Evolutionary conservation across 140 eudicot species (phyloP), one percentile per base, ranked within the genome.

Genomic region (Cichorium intybus): DNA sequence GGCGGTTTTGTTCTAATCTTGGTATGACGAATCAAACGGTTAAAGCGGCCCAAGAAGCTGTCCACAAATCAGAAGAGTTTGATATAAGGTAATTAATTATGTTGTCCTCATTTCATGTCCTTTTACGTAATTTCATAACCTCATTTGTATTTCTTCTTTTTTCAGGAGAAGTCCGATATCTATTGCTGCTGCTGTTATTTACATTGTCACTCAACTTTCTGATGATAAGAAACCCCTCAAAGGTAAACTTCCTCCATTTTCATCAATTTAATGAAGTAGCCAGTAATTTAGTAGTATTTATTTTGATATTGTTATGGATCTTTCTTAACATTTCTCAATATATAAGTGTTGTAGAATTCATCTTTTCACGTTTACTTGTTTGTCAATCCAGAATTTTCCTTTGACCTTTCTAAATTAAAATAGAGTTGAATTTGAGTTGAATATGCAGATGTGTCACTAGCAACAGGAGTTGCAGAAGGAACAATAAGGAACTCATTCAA

Each of bases 151-250:
- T 9, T n/a, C n/a, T 46, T 35, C 6, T 0, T 60, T 0, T 81
- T 64, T 29, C 79, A 82, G 95, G 96, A 82, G 95, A 82, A 88
- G 90, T 45, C 90, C 94, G 34, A 85, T 85, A 56, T 88, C 96
- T 17, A 82, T 88, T 69, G 96, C 90, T 57, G 96, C 95, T 23
- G 96, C 90, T 16, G 80, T 85, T 63, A 88, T 88, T 50, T 87
- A 82, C 55, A 85, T 88, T 21, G 84, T 84, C 10, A 84, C 87
- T 22, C 92, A 87, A 68, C 86, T 88, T 23, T 82, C 87, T 4
- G 90, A 88, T 9, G 82, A 86, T 14, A 88, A 85, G 79, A 85
- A 88, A 68, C 82, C 96, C 28, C 80, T 85, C 7, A 72, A 80
- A 82, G 96, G 94, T 88, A 71, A 64, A 60, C 14, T 43, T 50